phyloP scores from a whole-genome alignment of 148 eudicot genomes.

The Heliamphora exappendiculata region DNA sequence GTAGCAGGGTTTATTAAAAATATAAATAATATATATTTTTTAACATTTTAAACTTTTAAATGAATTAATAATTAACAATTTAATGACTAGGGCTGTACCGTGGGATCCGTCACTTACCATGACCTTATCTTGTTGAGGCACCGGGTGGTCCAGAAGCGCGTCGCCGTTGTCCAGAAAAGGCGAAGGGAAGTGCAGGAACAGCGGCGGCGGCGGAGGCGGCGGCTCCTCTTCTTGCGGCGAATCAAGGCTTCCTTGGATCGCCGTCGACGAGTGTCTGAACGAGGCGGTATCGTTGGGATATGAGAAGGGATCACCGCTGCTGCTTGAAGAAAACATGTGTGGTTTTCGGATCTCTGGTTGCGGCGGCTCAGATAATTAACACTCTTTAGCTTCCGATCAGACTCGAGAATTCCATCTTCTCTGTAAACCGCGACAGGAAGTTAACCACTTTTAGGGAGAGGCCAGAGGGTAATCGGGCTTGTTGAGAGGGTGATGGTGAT shows the following conservation, averaged over 20 bases:
- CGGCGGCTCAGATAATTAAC: no score
- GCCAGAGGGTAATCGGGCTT: background rate
- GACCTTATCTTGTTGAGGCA: background rate
- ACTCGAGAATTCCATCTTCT: no score
- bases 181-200: slow-evolving; percentile 15
- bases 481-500: background rate
- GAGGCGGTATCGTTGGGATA: background rate
- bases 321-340: slow-evolving; percentile 1
- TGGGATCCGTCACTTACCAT: background rate
- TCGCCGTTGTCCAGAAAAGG: slow-evolving; percentile 19
- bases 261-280: background rate
- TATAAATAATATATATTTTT: no score
- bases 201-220: background rate
- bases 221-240: slow-evolving; percentile 10
- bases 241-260: background rate
- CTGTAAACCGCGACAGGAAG: no score
- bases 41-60: no score
- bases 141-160: background rate
- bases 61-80: no score
- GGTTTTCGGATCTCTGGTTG: background rate
- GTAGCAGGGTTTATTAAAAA: no score
- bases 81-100: no score
- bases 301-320: background rate
- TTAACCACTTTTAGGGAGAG: no score
- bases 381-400: no score